Conservation (phyloP, 352 stramenopile genomes). For the Phytophthora meadii region DNA sequence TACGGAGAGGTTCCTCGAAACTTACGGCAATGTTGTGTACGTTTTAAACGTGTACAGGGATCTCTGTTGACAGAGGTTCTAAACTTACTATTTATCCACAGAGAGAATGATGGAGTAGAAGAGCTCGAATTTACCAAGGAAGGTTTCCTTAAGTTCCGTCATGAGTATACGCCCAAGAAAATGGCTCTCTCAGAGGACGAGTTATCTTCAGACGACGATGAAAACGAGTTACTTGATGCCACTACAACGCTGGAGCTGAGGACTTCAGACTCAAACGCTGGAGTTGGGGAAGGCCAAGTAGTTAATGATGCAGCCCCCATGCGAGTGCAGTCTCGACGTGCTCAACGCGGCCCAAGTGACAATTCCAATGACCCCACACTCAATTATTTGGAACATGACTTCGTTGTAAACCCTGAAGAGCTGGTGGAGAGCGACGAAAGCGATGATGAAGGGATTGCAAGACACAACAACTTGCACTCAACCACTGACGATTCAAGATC, state of each 20-base stretch:
- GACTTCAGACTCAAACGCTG: neutral
- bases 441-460: conserved; percentile 19
- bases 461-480: neutral
- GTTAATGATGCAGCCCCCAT: conserved; percentile 8
- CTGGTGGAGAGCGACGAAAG: conserved; percentile 38
- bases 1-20: conserved; percentile 62
- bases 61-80: neutral
- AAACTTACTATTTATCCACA: conserved; percentile 8
- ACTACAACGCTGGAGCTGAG: neutral
- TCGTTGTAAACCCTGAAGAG: conserved; percentile 39
- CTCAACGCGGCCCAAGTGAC: conserved; percentile 16
- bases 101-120: conserved; percentile 28
- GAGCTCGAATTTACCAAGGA: conserved; percentile 52
- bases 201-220: conserved; percentile 43
- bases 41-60: neutral
- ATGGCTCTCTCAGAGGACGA: conserved; percentile 36
- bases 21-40: conserved; percentile 47
- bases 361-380: conserved; percentile 21
- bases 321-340: conserved; percentile 18
- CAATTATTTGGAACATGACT: conserved; percentile 19
- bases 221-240: conserved; percentile 21
- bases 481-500: neutral
- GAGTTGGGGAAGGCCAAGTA: neutral
- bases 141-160: conserved; percentile 59
- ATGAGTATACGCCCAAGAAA: conserved; percentile 53